phyloP scores from a whole-genome alignment of 2,329 filamentous ascomycete species.

The Coniochaeta sp. region DNA sequence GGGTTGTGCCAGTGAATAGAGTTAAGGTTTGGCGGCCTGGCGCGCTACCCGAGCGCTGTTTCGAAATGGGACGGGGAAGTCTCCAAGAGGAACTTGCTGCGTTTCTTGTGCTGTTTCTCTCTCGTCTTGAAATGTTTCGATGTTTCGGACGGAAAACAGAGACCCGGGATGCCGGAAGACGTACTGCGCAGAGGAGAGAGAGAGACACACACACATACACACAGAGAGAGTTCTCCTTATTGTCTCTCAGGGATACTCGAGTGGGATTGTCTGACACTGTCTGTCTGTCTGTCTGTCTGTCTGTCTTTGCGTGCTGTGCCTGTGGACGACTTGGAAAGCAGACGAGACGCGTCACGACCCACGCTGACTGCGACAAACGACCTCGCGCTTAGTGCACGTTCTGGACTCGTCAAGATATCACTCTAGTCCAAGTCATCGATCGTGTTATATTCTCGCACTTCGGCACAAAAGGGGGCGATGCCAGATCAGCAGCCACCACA shows the following conservation, averaged over 20 bases:
- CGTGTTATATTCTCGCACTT: neutral
- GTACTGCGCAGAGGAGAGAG: neutral
- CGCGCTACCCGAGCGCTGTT: conserved; percentile 1
- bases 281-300: neutral
- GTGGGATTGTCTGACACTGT: too few species aligned
- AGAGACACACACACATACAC: too few species aligned
- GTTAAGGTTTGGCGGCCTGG: conserved; percentile 1
- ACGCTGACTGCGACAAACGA: neutral
- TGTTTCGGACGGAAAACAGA: neutral
- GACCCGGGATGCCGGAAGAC: neutral
- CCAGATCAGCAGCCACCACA: neutral
- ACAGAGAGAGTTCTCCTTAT: too few species aligned
- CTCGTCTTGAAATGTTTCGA: neutral
- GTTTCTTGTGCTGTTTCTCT: neutral
- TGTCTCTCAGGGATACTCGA: too few species aligned
- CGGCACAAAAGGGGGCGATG: neutral
- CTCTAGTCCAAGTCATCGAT: neutral
- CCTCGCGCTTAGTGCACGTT: neutral
- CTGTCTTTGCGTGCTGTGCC: neutral
- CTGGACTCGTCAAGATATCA: neutral
- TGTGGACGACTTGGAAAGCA: neutral
- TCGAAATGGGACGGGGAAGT: neutral
- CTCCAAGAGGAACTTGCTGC: neutral
- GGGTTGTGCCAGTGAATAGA: neutral
- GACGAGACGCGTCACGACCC: neutral